A percentile compares a stretch with the other conserved stretches of the same genome.
Evolutionary conservation across 2,329 filamentous ascomycete species (phyloP).

Genomic region (Colletotrichum sp.): DNA sequence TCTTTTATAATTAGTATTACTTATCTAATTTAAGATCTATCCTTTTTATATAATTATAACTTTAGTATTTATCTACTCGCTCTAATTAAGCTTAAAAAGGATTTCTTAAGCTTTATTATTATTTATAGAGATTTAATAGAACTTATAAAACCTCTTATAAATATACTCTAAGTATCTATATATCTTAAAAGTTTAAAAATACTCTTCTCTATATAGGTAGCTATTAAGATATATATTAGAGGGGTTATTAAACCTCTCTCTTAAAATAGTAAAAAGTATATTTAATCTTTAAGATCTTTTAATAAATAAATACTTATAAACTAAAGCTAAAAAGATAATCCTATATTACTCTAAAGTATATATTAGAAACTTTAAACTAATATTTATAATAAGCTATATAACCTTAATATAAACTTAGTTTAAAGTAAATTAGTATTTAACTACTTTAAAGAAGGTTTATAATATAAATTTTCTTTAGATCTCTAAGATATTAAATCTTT

Average conservation of each 20-base stretch:
- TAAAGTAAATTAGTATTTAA: background rate
- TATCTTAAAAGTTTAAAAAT: background rate
- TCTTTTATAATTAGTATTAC: too few species aligned
- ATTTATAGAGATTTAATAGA: background rate
- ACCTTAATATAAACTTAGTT: background rate
- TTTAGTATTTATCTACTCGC: too few species aligned
- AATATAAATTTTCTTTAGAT: too few species aligned
- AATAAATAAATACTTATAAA: background rate
- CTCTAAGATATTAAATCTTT: too few species aligned
- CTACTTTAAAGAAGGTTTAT: too few species aligned
- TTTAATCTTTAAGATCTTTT: background rate
- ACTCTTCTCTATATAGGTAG: background rate
- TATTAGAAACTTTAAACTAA: background rate
- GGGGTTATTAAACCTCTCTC: too few species aligned
- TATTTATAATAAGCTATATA: background rate
- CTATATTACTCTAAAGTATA: background rate
- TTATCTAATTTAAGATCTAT: too few species aligned
- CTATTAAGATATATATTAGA: background rate
- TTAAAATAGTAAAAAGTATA: background rate
- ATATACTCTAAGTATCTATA: background rate
- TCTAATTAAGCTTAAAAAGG: too few species aligned
- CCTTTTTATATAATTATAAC: too few species aligned
- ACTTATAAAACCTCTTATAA: background rate
- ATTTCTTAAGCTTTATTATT: background rate
- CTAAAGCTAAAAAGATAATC: too few species aligned